Evolutionary conservation across 1,139 yeast genomes (phyloP).

Genomic region (Pichia sp.): DNA sequence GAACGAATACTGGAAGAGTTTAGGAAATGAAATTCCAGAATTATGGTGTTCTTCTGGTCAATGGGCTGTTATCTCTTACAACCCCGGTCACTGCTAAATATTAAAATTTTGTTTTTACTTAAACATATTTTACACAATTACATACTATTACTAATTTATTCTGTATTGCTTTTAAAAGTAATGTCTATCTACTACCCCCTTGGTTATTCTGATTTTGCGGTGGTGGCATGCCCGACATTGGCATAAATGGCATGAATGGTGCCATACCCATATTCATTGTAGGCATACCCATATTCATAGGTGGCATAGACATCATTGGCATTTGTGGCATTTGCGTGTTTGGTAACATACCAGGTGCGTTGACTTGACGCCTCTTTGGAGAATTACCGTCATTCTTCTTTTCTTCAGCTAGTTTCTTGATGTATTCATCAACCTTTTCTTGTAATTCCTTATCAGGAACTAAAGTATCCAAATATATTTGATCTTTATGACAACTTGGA

Average conservation of each 20-base stretch:
- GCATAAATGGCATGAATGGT: conserved; percentile 22
- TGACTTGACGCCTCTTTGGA: conserved; percentile 21
- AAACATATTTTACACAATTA: not conserved
- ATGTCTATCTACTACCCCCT: not conserved
- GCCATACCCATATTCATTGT: conserved; percentile 20
- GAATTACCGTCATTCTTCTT: conserved; percentile 12
- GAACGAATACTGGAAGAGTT: conserved; percentile 51
- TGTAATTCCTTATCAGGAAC: conserved; percentile 59
- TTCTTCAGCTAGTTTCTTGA: conserved; percentile 6
- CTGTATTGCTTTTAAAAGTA: not conserved
- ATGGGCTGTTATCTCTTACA: conserved; percentile 82
- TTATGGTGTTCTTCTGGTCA: conserved; percentile 90
- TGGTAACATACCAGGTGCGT: conserved; percentile 15
- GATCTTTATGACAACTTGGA: conserved; percentile 79
- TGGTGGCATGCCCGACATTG: conserved; percentile 14
- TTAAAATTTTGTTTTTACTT: not conserved
- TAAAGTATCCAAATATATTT: conserved; percentile 72
- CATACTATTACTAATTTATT: not conserved
- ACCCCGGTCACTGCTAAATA: conserved; percentile 30
- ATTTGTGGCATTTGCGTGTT: conserved; percentile 19
- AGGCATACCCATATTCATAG: conserved; percentile 19
- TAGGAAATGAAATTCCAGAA: conserved; percentile 63
- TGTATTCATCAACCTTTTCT: conserved; percentile 31
- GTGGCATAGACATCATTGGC: conserved; percentile 20
- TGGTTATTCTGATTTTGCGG: conserved; percentile 67